Evolutionary conservation across 1,284 basidiomycete species (phyloP), one percentile per base, ranked within the genome.

Genomic region (Ceratobasidium sp.): DNA sequence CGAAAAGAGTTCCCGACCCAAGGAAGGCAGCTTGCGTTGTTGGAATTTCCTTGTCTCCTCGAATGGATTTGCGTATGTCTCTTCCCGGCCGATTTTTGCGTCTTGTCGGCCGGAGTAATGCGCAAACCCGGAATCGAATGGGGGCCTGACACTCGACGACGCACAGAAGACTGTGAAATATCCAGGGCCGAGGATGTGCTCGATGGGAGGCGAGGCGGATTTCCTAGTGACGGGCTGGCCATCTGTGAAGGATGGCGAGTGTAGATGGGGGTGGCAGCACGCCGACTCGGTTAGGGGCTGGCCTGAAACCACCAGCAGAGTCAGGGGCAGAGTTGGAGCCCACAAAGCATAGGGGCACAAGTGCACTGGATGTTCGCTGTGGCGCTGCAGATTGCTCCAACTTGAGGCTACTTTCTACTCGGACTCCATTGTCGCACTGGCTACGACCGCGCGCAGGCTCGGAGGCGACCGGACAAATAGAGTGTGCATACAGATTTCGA

Each of bases 121-220:
- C 20, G 17, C 5, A 13, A 22, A 29, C 20, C 29, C 3, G 47
- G 38, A 42, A 34, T 17, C 32, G 52, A n/a, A 22, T 45, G 40
- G 10, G 64, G 52, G 15, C 64, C 52, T 27, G 64, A 67, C 25
- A 55, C 64, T 54, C 64, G 43, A 2, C 64, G 64, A 42, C 64
- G 64, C 34, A 67, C 64, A 13, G 35, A 29, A 54, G 50, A 43
- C 17, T 54, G 40, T n/a, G 64, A 29, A 13, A 67, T 15, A 32
- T 31, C 38, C 6, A 67, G 38, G 17, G 64, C 64, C 32, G 64
- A 67, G 7, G 64, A 43, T 32, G 31, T 64, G 25, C 34, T 31
- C 20, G 49, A 31, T 20, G 15, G 34, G n/a, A 20, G 20, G 29
- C 22, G 13, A 40, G 60, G 25, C 47, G 49, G 29, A 42, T 34